phyloP scores from a whole-genome alignment of 257 asterid species.

The Solanum etuberosum region DNA sequence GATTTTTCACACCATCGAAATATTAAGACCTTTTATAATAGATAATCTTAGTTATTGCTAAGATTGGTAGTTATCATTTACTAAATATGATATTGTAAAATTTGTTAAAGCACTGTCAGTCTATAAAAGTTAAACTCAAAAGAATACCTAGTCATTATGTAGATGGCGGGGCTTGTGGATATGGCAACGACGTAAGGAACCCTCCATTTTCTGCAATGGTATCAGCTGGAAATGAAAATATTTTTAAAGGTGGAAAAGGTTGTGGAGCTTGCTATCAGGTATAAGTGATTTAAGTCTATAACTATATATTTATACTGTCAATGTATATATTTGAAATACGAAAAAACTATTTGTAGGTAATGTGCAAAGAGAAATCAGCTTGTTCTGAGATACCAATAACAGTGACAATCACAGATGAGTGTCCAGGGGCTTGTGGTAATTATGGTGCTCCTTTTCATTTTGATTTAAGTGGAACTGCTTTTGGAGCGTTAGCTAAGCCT shows the following conservation, averaged over 20 bases:
- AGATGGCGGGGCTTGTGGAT: constrained; percentile 38
- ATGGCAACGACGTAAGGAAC: constrained; percentile 6
- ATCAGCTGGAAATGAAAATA: constrained; percentile 23
- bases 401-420: constrained; percentile 11
- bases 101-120: background rate
- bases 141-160: background rate
- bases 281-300: no score
- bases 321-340: background rate
- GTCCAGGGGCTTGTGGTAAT: constrained; percentile 8
- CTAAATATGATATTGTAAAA: background rate
- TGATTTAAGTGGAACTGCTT: constrained; percentile 14
- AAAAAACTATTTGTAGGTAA: background rate
- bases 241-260: constrained; percentile 23
- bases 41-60: no score
- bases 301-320: background rate
- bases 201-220: constrained; percentile 18
- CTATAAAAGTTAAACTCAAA: background rate
- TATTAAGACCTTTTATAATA: background rate
- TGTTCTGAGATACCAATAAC: constrained; percentile 13
- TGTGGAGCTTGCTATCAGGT: constrained; percentile 41
- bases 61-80: no score
- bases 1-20: background rate
- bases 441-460: constrained; percentile 7
- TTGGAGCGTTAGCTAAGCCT: constrained; percentile 5
- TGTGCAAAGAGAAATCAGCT: constrained; percentile 1